Conservation (phyloP, 225 moss, liverwort and hornwort genomes). For the Antitrichia curtipendula region DNA sequence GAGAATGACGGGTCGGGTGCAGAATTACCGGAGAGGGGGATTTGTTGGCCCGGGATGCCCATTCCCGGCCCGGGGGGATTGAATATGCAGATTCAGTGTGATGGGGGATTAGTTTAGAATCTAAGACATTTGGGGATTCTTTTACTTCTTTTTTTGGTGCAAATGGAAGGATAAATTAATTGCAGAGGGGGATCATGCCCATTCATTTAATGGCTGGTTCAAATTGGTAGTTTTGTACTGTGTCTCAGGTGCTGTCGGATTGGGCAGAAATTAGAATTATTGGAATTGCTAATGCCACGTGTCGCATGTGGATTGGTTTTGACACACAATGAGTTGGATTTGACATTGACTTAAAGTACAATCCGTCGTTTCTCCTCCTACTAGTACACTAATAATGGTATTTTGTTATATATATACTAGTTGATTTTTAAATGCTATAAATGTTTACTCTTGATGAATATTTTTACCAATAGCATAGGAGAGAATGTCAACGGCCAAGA, state of each 20-base stretch:
- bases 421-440: not conserved
- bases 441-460: not conserved
- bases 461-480: not conserved
- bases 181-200: not conserved
- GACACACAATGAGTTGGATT: not conserved
- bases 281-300: not conserved
- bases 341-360: not conserved
- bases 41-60: not conserved
- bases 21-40: not conserved
- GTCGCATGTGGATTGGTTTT: not conserved
- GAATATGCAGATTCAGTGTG: not conserved
- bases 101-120: not conserved
- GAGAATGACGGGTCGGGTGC: not conserved
- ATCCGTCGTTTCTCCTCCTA: not conserved
- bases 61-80: not conserved
- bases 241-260: not conserved
- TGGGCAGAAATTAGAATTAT: not conserved
- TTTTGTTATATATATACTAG: not conserved
- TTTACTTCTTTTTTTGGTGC: not conserved
- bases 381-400: not conserved
- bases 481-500: not conserved
- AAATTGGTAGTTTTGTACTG: not conserved
- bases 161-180: not conserved
- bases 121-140: not conserved
- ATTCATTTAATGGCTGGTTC: not conserved